Percentiles rank a stretch among this genome's conserved stretches.
phyloP scores from a whole-genome alignment of 1,139 yeast genomes.

The Blastobotrys proliferans region DNA sequence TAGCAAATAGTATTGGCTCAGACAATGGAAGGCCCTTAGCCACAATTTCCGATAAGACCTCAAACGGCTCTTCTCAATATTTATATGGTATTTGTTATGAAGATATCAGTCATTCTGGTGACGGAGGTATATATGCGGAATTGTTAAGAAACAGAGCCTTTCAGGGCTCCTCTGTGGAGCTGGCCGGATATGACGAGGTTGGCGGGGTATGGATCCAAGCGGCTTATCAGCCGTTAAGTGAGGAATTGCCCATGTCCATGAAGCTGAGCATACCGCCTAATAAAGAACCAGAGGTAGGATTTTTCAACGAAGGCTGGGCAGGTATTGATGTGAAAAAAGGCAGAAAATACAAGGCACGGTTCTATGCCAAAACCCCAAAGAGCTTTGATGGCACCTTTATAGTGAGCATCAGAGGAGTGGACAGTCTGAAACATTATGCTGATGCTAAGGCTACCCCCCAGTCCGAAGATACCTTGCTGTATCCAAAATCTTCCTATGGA shows the following conservation, averaged over 20 bases:
- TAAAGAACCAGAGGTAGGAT: slow-evolving; percentile 7
- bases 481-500: slow-evolving; percentile 6
- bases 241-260: slow-evolving; percentile 3
- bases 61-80: slow-evolving; percentile 13
- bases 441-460: slow-evolving; percentile 3
- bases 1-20: no score
- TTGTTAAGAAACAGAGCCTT: slow-evolving; percentile 13
- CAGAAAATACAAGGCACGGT: slow-evolving; percentile 6
- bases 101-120: slow-evolving; percentile 13
- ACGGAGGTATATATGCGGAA: slow-evolving; percentile 12
- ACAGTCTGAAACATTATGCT: background rate
- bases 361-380: slow-evolving; percentile 10
- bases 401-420: background rate
- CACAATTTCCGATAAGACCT: slow-evolving; percentile 3
- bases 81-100: slow-evolving; percentile 12
- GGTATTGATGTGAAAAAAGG: slow-evolving; percentile 12
- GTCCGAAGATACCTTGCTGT: slow-evolving; percentile 3
- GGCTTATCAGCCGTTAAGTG: slow-evolving; percentile 2
- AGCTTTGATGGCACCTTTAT: slow-evolving; percentile 8
- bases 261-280: slow-evolving; percentile 4
- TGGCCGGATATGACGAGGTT: slow-evolving; percentile 8
- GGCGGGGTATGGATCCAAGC: slow-evolving; percentile 6
- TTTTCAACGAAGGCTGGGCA: slow-evolving; percentile 12
- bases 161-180: slow-evolving; percentile 8
- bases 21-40: no score